Conservation (phyloP, 1,284 basidiomycete species). For the Phylloporus sp. region DNA sequence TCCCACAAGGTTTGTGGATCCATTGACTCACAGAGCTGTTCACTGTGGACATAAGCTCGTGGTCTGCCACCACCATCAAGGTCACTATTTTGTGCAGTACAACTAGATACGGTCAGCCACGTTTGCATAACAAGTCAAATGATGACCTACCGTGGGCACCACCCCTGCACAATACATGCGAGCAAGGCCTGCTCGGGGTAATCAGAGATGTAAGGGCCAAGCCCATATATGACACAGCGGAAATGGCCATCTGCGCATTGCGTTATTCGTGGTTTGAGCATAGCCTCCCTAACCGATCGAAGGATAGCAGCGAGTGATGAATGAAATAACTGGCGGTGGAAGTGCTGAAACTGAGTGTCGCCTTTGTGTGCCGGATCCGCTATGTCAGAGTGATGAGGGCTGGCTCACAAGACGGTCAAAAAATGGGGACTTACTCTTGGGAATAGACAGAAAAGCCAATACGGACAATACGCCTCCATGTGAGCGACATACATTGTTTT, state of each 20-base stretch:
- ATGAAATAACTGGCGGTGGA: background rate
- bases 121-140: too few relatives aligned
- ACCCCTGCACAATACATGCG: background rate
- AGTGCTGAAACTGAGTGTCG: background rate
- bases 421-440: too few relatives aligned
- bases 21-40: too few relatives aligned
- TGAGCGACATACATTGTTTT: too few relatives aligned
- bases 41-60: too few relatives aligned
- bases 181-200: conserved; percentile 2
- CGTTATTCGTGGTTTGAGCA: background rate
- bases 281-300: background rate
- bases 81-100: background rate
- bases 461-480: too few relatives aligned
- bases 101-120: background rate
- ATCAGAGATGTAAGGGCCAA: conserved; percentile 3
- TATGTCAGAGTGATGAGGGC: background rate
- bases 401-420: too few relatives aligned
- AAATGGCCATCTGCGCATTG: background rate
- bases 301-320: background rate
- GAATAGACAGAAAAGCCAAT: too few relatives aligned
- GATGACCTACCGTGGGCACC: background rate
- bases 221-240: background rate
- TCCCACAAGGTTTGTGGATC: too few relatives aligned
- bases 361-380: background rate
- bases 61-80: background rate